phyloP scores from a whole-genome alignment of 257 asterid genomes.

The Vinca minor region DNA sequence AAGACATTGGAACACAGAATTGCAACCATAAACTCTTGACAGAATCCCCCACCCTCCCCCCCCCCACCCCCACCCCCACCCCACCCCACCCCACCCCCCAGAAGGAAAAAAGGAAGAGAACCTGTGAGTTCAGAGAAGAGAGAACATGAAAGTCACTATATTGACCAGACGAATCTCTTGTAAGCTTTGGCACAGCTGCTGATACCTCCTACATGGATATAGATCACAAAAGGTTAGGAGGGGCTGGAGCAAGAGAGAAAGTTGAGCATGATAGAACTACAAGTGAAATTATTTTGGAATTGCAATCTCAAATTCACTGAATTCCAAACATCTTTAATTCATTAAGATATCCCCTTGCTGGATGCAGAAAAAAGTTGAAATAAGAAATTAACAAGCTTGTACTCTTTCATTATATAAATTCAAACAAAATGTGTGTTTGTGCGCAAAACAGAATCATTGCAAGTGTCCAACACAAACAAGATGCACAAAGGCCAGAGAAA shows the following conservation, averaged over 20 bases:
- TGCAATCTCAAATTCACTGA: background rate
- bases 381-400: no score
- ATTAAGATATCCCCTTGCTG: background rate
- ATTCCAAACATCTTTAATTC: background rate
- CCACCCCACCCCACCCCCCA: no score
- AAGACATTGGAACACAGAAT: background rate
- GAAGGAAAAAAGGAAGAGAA: slow-evolving; percentile 15
- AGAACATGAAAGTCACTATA: slow-evolving; percentile 90
- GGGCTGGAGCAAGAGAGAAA: background rate
- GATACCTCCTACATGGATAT: slow-evolving; percentile 67
- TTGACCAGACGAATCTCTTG: slow-evolving; percentile 89
- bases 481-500: no score
- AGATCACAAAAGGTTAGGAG: slow-evolving; percentile 4
- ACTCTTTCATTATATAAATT: no score
- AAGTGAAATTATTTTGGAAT: background rate
- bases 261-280: no score
- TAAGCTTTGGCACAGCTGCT: slow-evolving; percentile 62
- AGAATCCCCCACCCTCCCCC: background rate
- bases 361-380: no score
- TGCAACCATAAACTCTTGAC: background rate
- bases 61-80: no score
- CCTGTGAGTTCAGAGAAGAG: slow-evolving; percentile 93
- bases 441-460: no score
- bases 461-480: no score
- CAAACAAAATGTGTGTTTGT: no score